A percentile compares a stretch with the other conserved stretches of the same genome.
Evolutionary conservation across 208 protist species (phyloP).

Genomic region (Porcisia deanei): DNA sequence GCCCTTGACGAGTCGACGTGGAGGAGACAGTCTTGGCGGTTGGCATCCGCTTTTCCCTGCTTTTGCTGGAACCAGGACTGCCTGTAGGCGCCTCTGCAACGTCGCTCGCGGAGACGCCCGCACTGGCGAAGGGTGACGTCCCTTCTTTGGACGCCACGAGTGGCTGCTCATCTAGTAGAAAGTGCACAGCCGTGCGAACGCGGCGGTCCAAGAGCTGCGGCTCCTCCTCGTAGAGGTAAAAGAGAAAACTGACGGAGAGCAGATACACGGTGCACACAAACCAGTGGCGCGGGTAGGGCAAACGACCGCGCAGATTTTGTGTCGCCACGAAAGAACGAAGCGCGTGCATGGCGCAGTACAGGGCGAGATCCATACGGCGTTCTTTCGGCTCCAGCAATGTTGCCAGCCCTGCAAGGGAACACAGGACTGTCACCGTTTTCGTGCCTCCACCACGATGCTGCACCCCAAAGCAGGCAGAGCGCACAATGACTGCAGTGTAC

Average conservation of each 20-base stretch:
- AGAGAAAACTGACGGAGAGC: slow-evolving; percentile 68
- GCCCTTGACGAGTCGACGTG: slow-evolving; percentile 14
- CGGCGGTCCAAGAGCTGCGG: slow-evolving; percentile 59
- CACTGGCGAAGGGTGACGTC: neutral
- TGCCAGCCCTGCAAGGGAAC: slow-evolving; percentile 59
- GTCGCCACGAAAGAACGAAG: slow-evolving; percentile 79
- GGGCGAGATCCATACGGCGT: slow-evolving; percentile 78
- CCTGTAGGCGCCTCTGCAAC: slow-evolving; percentile 8
- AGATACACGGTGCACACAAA: slow-evolving; percentile 77
- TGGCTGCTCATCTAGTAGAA: slow-evolving; percentile 56
- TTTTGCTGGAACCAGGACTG: neutral
- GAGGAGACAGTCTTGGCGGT: slow-evolving; percentile 27
- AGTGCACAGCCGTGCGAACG: slow-evolving; percentile 47
- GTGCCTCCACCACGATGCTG: slow-evolving; percentile 59
- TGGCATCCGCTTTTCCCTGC: slow-evolving; percentile 14
- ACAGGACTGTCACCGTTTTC: slow-evolving; percentile 42
- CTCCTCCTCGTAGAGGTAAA: slow-evolving; percentile 82
- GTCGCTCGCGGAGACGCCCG: slow-evolving; percentile 3
- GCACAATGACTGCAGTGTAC: slow-evolving; percentile 68
- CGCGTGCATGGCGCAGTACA: slow-evolving; percentile 83
- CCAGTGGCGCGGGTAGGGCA: slow-evolving; percentile 78
- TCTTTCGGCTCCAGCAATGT: slow-evolving; percentile 84
- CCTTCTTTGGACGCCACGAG: slow-evolving; percentile 2
- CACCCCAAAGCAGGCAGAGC: slow-evolving; percentile 60
- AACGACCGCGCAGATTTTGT: slow-evolving; percentile 67